These are phyloP conservation scores for Dacryopinax spathularia DNA, from an alignment of 768 basidiomycete genomes.

Conservation along the genomic window DNA sequence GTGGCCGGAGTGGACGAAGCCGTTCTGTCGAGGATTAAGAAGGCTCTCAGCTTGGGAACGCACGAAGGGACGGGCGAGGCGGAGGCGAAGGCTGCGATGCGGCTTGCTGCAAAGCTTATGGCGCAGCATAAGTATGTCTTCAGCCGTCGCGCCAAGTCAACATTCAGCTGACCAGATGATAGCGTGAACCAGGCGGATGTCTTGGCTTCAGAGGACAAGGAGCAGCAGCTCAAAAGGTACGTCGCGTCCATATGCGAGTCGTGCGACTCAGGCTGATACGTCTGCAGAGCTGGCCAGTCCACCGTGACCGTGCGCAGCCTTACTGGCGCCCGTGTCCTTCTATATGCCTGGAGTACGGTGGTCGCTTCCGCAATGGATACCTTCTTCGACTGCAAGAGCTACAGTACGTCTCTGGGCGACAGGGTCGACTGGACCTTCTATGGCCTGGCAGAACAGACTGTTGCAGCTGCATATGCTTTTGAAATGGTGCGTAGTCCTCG, in stretches of 20 bases:
- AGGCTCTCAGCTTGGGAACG: conserved; percentile 2
- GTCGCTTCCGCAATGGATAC: conserved; percentile 13
- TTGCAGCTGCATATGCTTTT: conserved; percentile 19
- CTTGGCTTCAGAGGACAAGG: conserved; percentile 17
- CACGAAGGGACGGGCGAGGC: conserved; percentile 6
- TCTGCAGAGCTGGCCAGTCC: conserved; percentile 12
- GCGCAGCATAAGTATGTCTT: conserved; percentile 19
- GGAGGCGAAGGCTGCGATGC: conserved; percentile 4
- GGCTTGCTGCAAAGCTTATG: conserved; percentile 18
- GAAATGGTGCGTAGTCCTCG: conserved; percentile 6
- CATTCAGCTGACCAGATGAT: too few relatives aligned
- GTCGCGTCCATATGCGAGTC: background rate
- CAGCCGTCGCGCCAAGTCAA: too few relatives aligned
- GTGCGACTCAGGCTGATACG: background rate
- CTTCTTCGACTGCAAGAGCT: conserved; percentile 20
- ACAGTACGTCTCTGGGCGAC: conserved; percentile 11
- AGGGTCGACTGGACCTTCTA: conserved; percentile 16
- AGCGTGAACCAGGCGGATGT: conserved; percentile 23
- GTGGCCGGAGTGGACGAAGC: conserved; percentile 1
- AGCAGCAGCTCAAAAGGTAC: conserved; percentile 20
- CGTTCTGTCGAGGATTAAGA: conserved; percentile 3
- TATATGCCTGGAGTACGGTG: conserved; percentile 13
- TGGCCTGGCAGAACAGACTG: conserved; percentile 21
- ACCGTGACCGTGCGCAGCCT: conserved; percentile 16
- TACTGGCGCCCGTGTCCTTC: conserved; percentile 3